Evolutionary conservation across 345 rosid genomes (phyloP).

Genomic region (Lepidium didymum): DNA sequence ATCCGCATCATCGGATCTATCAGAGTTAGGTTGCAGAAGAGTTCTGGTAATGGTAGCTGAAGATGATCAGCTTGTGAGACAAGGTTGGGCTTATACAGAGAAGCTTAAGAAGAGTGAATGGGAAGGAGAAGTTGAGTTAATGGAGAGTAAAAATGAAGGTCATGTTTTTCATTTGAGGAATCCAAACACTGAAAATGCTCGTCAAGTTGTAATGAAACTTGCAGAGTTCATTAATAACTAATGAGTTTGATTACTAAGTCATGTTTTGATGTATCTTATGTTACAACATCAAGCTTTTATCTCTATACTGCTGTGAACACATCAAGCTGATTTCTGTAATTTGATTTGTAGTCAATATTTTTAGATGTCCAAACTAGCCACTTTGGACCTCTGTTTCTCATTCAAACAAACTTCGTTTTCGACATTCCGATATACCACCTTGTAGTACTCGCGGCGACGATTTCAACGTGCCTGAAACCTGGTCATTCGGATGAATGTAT

Average conservation of each 20-base stretch:
- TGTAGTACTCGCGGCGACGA: no score
- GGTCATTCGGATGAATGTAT: no score
- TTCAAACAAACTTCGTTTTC: no score
- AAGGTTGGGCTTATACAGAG: slow-evolving; percentile 33
- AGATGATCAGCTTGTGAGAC: slow-evolving; percentile 27
- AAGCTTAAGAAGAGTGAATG: slow-evolving; percentile 35
- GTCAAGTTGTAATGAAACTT: slow-evolving; percentile 13
- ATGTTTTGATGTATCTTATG: no score
- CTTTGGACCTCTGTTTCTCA: no score
- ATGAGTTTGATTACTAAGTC: neutral
- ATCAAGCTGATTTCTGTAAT: neutral
- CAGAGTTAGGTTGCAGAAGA: slow-evolving; percentile 28
- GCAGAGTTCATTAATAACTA: slow-evolving; percentile 19
- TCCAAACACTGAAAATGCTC: slow-evolving; percentile 23
- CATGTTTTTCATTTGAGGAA: slow-evolving; percentile 40
- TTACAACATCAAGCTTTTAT: neutral
- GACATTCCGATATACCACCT: no score
- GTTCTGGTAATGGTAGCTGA: slow-evolving; percentile 41
- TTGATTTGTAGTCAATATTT: no score
- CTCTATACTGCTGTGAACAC: neutral
- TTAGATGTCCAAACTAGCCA: no score
- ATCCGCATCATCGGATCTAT: slow-evolving; percentile 19
- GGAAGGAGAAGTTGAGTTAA: slow-evolving; percentile 34
- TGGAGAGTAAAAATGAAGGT: slow-evolving; percentile 31
- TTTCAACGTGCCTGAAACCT: no score